These are phyloP conservation scores for Adansonia rubrostipa DNA, from an alignment of 441 rosid species.

Conservation along the genomic window DNA sequence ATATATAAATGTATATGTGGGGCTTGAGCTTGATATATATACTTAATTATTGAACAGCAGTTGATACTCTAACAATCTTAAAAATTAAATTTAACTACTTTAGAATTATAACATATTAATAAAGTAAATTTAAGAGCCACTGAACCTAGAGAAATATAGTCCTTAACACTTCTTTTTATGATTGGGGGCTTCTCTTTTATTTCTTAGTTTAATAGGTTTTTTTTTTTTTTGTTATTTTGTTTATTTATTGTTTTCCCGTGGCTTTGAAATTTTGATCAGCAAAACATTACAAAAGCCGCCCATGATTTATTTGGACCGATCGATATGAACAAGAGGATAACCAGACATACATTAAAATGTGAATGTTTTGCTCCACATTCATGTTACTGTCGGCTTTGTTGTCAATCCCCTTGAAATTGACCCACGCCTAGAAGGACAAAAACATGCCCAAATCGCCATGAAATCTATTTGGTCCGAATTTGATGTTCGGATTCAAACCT, in stretches of 20 bases:
- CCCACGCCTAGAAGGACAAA: conserved; percentile 1
- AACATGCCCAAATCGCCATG: conserved; percentile 4
- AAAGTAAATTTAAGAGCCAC: not conserved
- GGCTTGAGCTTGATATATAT: too few species aligned
- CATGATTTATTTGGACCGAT: conserved; percentile 21
- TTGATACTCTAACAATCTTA: not conserved
- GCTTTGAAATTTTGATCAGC: not conserved
- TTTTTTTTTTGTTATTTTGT: not conserved
- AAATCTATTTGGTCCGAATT: conserved; percentile 22
- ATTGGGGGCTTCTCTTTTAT: not conserved
- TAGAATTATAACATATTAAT: not conserved
- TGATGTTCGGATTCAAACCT: conserved; percentile 14
- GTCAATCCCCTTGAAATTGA: conserved; percentile 28
- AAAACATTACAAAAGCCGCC: conserved; percentile 11
- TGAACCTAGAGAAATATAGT: not conserved
- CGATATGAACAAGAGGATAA: conserved; percentile 6
- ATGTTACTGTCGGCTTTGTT: conserved; percentile 24
- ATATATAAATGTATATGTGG: too few species aligned
- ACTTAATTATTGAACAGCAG: not conserved
- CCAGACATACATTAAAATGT: conserved; percentile 28
- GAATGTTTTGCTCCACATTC: conserved; percentile 16
- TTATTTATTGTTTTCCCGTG: not conserved
- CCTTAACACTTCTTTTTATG: not conserved
- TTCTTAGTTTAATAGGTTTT: not conserved
- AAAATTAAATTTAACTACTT: not conserved